Evolutionary conservation across 2,329 filamentous ascomycete genomes (phyloP).

Genomic region (Colletotrichum cereale): DNA sequence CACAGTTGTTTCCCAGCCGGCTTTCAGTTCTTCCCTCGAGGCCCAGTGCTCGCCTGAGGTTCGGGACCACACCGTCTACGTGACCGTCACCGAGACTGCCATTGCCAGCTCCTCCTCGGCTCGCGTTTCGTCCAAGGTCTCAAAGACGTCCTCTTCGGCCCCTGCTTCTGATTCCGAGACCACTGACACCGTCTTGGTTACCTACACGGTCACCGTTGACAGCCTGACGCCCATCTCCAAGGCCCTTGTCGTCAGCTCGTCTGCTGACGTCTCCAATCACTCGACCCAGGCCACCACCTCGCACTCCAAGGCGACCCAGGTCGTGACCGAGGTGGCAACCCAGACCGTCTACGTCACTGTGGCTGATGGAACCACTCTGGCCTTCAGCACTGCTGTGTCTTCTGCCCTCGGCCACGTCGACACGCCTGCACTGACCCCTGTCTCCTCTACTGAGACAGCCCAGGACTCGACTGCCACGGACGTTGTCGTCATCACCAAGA

Average conservation of each 20-base stretch:
- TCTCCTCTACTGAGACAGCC: conserved; percentile 8
- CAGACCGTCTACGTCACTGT: conserved; percentile 33
- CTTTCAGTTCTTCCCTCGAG: not conserved
- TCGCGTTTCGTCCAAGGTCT: not conserved
- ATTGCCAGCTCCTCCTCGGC: conserved; percentile 15
- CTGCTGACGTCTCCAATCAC: conserved; percentile 2
- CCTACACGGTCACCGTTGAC: conserved; percentile 36
- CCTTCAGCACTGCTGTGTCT: conserved; percentile 33
- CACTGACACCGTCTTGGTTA: conserved; percentile 30
- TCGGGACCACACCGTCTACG: conserved; percentile 33
- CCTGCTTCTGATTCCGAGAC: not conserved
- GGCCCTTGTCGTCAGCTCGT: conserved; percentile 12
- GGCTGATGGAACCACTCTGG: conserved; percentile 23
- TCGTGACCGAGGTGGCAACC: conserved; percentile 26
- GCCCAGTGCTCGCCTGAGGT: conserved; percentile 23
- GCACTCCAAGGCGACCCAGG: conserved; percentile 14
- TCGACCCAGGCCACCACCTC: conserved; percentile 11
- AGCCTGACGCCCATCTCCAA: conserved; percentile 18
- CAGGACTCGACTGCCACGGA: conserved; percentile 3
- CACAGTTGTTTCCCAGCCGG: conserved; percentile 3
- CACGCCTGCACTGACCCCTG: conserved; percentile 2
- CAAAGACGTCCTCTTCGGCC: conserved; percentile 1
- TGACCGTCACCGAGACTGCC: conserved; percentile 39
- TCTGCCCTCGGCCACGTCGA: conserved; percentile 15
- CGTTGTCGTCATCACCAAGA: conserved; percentile 18